Conservation (phyloP, 495 filamentous ascomycete genomes). For the Darksidea phi region DNA sequence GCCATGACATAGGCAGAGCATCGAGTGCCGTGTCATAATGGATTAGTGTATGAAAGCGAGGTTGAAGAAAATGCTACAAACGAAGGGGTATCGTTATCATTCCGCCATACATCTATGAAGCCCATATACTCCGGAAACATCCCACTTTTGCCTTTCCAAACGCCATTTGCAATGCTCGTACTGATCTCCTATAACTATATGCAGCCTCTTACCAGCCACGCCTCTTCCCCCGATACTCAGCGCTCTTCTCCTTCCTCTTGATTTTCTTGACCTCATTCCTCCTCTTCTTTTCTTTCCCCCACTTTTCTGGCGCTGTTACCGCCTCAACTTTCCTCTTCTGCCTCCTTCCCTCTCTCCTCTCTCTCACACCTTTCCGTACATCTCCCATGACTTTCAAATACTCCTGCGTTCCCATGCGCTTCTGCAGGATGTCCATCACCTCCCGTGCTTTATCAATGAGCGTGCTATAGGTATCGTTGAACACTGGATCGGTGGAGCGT, state of each 20-base stretch:
- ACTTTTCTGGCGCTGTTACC: constrained; percentile 74
- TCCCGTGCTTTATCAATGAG: constrained; percentile 69
- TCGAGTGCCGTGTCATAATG: too few species aligned
- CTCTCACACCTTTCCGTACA: constrained; percentile 66
- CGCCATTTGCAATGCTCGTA: background rate
- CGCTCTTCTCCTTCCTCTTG: constrained; percentile 72
- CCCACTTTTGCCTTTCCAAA: background rate
- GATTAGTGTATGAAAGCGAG: too few species aligned
- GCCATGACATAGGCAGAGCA: background rate
- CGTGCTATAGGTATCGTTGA: constrained; percentile 63
- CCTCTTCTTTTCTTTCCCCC: constrained; percentile 74
- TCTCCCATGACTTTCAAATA: constrained; percentile 67
- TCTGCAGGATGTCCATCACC: constrained; percentile 71
- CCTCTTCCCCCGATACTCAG: constrained; percentile 66
- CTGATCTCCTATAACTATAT: background rate
- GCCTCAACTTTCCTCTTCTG: constrained; percentile 84
- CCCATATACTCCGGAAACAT: background rate
- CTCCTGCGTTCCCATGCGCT: constrained; percentile 75
- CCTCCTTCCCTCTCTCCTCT: constrained; percentile 67
- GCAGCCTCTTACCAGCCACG: constrained; percentile 57
- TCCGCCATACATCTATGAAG: background rate
- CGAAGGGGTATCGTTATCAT: background rate
- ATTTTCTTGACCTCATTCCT: constrained; percentile 83
- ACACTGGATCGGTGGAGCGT: constrained; percentile 62
- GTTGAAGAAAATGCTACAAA: too few species aligned